Conservation (phyloP, 352 stramenopile species). For the Aphanomyces stellatus region DNA sequence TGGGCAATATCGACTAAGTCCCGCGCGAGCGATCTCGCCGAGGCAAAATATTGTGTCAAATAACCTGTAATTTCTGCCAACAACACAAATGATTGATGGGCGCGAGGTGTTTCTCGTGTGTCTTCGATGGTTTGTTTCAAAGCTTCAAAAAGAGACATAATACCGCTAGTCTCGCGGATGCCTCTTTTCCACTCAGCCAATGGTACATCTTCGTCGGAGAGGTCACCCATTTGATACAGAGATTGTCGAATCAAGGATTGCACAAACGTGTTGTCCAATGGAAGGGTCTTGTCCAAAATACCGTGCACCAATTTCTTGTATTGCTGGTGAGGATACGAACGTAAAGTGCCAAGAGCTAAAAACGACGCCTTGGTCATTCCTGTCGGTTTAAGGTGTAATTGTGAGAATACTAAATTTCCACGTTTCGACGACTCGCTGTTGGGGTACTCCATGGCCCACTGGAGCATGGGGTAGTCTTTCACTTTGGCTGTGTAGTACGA, state of each 20-base stretch:
- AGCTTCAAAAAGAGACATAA: constrained; percentile 21
- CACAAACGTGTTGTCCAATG: constrained; percentile 34
- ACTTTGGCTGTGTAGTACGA: constrained; percentile 31
- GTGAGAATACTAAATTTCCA: constrained; percentile 41
- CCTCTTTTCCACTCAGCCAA: constrained; percentile 34
- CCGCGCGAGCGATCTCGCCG: constrained; percentile 19
- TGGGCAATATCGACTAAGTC: constrained; percentile 26
- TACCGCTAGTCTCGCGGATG: constrained; percentile 19
- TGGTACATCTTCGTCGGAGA: constrained; percentile 27
- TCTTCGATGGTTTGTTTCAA: not conserved
- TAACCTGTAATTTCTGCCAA: constrained; percentile 19
- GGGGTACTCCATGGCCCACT: constrained; percentile 44
- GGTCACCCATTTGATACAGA: constrained; percentile 36
- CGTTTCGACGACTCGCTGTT: constrained; percentile 22
- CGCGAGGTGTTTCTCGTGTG: not conserved
- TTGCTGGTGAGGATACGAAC: constrained; percentile 43
- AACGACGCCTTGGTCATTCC: constrained; percentile 27
- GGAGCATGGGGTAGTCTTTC: constrained; percentile 14
- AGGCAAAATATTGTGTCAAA: not conserved
- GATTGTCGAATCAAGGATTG: constrained; percentile 33
- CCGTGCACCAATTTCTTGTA: constrained; percentile 35
- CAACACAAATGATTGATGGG: constrained; percentile 6
- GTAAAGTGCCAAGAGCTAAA: constrained; percentile 30
- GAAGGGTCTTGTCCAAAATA: constrained; percentile 33
- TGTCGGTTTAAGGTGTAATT: constrained; percentile 19